These are phyloP conservation scores for Sanghuangporus baumii DNA, from an alignment of 1,284 basidiomycete genomes.

Conservation along the genomic window DNA sequence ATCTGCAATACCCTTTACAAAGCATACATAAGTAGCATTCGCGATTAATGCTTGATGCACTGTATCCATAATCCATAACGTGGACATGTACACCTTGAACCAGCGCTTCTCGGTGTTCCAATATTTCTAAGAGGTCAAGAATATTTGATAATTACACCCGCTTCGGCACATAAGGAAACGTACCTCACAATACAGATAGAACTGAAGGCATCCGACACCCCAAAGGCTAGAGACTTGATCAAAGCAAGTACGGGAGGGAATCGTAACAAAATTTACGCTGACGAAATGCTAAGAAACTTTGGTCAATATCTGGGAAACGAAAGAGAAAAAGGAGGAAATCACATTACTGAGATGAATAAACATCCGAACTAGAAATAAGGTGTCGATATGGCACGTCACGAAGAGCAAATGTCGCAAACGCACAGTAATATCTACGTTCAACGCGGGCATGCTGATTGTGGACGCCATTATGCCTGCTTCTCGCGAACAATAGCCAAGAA, in stretches of 20 bases:
- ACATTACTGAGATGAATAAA: not conserved
- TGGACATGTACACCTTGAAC: not conserved
- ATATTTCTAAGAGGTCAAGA: not conserved
- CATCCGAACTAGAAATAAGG: not conserved
- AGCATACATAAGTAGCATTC: not conserved
- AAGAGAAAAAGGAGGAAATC: not conserved
- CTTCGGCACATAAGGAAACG: not conserved
- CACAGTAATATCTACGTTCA: no score
- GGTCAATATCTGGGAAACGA: not conserved
- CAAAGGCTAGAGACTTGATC: not conserved
- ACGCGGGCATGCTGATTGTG: no score
- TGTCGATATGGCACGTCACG: no score
- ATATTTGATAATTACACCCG: not conserved
- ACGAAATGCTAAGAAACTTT: not conserved
- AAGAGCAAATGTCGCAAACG: no score
- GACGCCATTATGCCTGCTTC: no score
- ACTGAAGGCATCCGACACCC: not conserved
- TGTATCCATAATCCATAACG: not conserved
- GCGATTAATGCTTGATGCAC: not conserved
- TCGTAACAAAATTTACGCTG: not conserved
- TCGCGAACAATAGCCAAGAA: no score
- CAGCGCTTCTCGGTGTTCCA: not conserved
- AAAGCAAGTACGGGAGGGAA: not conserved
- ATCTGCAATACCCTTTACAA: conserved; percentile 5
- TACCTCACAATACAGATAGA: not conserved